These are phyloP conservation scores for Nakazawaea anatomiae DNA, from an alignment of 805 yeast species.

Conservation along the genomic window DNA sequence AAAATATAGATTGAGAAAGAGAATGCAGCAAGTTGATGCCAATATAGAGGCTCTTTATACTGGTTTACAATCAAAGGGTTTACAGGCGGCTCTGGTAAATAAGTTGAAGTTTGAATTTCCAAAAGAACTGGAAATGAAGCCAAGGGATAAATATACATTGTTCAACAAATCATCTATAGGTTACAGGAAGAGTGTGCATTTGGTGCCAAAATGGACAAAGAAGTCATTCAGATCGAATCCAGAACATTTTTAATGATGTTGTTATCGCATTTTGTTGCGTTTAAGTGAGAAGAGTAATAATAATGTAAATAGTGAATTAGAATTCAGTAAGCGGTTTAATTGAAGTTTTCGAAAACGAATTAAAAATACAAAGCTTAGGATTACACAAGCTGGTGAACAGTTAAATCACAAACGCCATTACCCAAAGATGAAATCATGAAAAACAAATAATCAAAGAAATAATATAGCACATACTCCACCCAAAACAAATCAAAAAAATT, in stretches of 20 bases:
- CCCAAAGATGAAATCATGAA: not conserved
- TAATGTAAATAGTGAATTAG: not conserved
- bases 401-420: no score
- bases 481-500: no score
- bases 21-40: conserved; percentile 77
- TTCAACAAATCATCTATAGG: conserved; percentile 68
- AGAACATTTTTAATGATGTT: conserved; percentile 42
- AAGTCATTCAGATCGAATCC: conserved; percentile 77
- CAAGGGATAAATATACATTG: conserved; percentile 83
- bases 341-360: no score
- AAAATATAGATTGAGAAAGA: conserved; percentile 76
- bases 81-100: conserved; percentile 27
- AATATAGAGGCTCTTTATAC: conserved; percentile 62
- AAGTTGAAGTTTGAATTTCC: conserved; percentile 51
- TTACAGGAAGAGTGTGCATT: conserved; percentile 85
- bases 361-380: no score
- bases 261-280: not conserved
- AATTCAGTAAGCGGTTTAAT: not conserved
- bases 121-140: conserved; percentile 71
- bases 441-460: not conserved
- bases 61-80: conserved; percentile 33
- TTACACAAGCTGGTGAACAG: no score
- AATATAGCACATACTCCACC: no score
- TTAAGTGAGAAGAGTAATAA: not conserved
- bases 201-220: conserved; percentile 91